Conservation (phyloP, 768 basidiomycete species). For the Mycena albidolilacea region DNA sequence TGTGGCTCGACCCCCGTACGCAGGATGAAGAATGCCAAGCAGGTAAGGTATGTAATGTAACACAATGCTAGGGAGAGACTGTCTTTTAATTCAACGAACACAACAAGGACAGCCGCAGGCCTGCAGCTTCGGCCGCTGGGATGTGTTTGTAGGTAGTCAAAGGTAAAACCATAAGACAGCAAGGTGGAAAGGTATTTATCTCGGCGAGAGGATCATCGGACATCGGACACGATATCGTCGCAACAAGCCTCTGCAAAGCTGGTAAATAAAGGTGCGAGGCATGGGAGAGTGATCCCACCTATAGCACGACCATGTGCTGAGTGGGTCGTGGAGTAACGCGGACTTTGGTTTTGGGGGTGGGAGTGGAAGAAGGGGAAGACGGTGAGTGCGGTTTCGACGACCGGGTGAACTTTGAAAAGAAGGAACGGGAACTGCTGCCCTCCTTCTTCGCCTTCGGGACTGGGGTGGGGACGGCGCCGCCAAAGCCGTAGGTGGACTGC, state of each 20-base stretch:
- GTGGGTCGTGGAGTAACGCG: neutral
- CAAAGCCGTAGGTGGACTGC: conserved; percentile 23
- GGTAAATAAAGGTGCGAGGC: neutral
- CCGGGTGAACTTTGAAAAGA: conserved; percentile 8
- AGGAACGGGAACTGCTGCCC: neutral
- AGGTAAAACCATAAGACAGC: neutral
- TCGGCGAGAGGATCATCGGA: conserved; percentile 7
- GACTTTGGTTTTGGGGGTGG: neutral
- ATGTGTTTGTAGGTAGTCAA: too few species aligned
- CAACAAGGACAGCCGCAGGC: too few species aligned
- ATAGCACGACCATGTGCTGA: neutral
- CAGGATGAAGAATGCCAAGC: too few species aligned
- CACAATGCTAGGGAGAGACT: too few species aligned
- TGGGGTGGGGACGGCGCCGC: conserved; percentile 14
- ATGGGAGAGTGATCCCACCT: neutral
- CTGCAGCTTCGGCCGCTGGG: too few species aligned
- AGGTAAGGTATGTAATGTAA: too few species aligned
- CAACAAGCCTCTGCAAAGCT: neutral
- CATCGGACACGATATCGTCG: neutral
- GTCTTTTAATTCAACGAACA: too few species aligned
- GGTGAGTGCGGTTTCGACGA: neutral
- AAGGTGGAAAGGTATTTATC: neutral
- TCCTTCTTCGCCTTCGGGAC: neutral
- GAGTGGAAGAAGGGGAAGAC: neutral
- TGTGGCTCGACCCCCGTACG: too few species aligned